Evolutionary conservation across 805 yeast species (phyloP), one percentile per base, ranked within the genome.

Genomic region (Candida silvicultrix): DNA sequence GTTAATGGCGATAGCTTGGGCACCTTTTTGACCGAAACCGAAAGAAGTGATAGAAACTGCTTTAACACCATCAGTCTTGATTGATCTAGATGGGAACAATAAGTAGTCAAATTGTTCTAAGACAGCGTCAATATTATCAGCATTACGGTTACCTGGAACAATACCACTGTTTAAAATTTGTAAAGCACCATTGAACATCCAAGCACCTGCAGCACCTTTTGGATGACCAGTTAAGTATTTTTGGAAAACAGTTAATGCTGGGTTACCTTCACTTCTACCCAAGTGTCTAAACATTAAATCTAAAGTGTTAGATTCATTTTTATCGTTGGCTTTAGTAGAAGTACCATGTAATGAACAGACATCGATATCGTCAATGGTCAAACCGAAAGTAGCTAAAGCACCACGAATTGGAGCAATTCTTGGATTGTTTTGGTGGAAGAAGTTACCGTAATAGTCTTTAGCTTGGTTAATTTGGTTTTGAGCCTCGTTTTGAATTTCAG

Each of bases 151-250:
- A 68, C 99, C 99, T 58, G 99, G 99, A 58, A 94, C 96, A 60
- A 90, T 63, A 70, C 99, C 98, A 60, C 86, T 68, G 73, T 88
- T 85, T 67, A 94, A 75, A 57, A 90, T 83, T 75, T 94, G 99
- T 57, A 94, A 73, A 47, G 89, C 96, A 71, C 99, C 99, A 70
- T 94, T 95, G 79, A 94, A 73, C 99, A 94, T 94, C 99, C 99
- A 94, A 48, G 99, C 98, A 78, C 97, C 99, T 48, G 99, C 99
- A 60, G 99, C 99, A 80, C 99, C 99, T 86, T 94, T 94, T 61
- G 99, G 99, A 77, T 94, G 99, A 73, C 99, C 99, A 60, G 99
- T 94, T 64, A 94, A 80, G 81, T 79, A 94, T 73, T 94, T 94
- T 74, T 94, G 99, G 96, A 95, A 92, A 46, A 94, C 95, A 80